Percentiles rank a stretch among this genome's conserved stretches.
These are phyloP conservation scores for Physcia stellaris DNA, from an alignment of 495 filamentous ascomycete species.

Conservation along the genomic window DNA sequence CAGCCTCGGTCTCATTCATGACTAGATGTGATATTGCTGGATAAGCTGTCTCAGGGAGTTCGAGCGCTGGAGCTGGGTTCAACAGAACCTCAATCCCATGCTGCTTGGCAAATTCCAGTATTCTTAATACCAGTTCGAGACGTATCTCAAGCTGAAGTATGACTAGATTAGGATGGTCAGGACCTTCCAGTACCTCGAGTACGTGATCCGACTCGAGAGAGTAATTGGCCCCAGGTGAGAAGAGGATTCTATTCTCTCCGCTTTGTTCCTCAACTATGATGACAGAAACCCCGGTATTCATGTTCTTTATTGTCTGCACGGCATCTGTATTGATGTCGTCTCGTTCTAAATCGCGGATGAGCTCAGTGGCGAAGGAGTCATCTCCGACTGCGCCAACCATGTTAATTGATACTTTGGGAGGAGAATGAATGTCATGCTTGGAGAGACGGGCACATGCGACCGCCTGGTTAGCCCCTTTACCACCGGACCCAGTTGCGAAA, in stretches of 20 bases:
- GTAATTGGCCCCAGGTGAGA: slow-evolving; percentile 70
- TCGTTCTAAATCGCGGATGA: slow-evolving; percentile 31
- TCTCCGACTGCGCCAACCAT: slow-evolving; percentile 79
- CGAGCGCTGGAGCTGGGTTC: slow-evolving; percentile 74
- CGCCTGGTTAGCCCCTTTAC: slow-evolving; percentile 94
- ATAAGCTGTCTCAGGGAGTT: slow-evolving; percentile 55
- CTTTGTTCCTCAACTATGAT: slow-evolving; percentile 71
- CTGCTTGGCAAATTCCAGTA: slow-evolving; percentile 38
- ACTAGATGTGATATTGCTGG: slow-evolving; percentile 61
- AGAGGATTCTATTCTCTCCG: slow-evolving; percentile 77
- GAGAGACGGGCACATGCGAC: slow-evolving; percentile 61
- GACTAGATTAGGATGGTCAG: slow-evolving; percentile 45
- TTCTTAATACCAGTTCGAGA: slow-evolving; percentile 51
- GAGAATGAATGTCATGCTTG: slow-evolving; percentile 21
- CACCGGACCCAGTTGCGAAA: slow-evolving; percentile 70
- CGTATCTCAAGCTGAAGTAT: slow-evolving; percentile 88
- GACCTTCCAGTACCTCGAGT: slow-evolving; percentile 19
- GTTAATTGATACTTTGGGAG: slow-evolving; percentile 38
- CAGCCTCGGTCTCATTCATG: slow-evolving; percentile 85
- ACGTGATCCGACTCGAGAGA: slow-evolving; percentile 28
- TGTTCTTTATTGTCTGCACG: slow-evolving; percentile 32
- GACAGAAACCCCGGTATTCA: slow-evolving; percentile 65
- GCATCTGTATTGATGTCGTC: slow-evolving; percentile 50
- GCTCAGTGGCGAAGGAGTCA: slow-evolving; percentile 44
- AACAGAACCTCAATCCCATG: slow-evolving; percentile 48